These are phyloP conservation scores for Loxodes magnus DNA, from an alignment of 73 alveolate genomes.

Conservation along the genomic window DNA sequence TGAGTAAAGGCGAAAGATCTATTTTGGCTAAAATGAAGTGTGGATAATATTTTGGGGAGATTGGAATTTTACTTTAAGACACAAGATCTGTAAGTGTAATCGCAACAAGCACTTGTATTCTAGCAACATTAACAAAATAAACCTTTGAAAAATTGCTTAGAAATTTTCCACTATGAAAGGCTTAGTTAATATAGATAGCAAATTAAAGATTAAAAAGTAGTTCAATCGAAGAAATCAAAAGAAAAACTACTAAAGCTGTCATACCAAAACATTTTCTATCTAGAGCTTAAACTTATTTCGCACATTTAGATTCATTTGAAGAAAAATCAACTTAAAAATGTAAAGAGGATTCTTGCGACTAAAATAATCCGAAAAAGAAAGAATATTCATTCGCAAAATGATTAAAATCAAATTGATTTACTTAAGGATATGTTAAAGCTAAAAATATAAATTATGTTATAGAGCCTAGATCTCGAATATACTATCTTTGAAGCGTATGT, in stretches of 20 bases:
- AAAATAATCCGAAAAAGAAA: too few relatives aligned
- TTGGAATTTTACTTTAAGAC: constrained; percentile 33
- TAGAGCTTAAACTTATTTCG: too few relatives aligned
- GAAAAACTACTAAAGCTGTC: too few relatives aligned
- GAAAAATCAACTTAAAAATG: too few relatives aligned
- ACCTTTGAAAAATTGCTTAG: constrained; percentile 13
- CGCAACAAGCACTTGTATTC: constrained; percentile 23
- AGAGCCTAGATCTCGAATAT: constrained; percentile 3
- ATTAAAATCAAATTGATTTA: too few relatives aligned
- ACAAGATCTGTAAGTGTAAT: constrained; percentile 31
- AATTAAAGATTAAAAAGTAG: constrained; percentile 39
- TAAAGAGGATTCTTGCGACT: too few relatives aligned
- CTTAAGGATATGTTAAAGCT: too few relatives aligned
- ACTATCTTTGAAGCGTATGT: constrained; percentile 13
- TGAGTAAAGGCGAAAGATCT: constrained; percentile 32
- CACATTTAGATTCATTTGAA: too few relatives aligned
- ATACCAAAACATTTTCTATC: too few relatives aligned
- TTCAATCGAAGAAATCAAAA: constrained; percentile 36
- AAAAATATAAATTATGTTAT: neutral
- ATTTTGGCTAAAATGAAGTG: constrained; percentile 26
- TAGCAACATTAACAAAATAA: constrained; percentile 15
- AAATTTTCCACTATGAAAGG: constrained; percentile 21
- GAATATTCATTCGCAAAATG: too few relatives aligned
- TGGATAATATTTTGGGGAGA: constrained; percentile 57
- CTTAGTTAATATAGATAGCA: constrained; percentile 30